phyloP scores from a whole-genome alignment of 352 stramenopile genomes.

The Globisporangium lucens region DNA sequence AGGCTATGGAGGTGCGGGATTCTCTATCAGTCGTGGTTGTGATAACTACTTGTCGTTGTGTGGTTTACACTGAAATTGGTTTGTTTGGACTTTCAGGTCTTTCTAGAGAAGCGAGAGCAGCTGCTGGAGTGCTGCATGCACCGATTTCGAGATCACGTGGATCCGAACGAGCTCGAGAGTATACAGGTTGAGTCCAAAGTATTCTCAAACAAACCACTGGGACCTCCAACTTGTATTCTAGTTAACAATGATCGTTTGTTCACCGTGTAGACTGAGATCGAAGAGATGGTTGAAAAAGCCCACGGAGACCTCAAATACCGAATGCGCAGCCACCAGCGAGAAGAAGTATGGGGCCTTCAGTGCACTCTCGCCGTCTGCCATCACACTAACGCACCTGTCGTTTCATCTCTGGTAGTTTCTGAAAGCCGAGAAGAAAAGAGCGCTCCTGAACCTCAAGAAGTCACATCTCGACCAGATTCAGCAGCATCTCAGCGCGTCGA shows the following conservation, averaged over 20 bases:
- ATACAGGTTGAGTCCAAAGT: constrained; percentile 16
- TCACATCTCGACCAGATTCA: constrained; percentile 32
- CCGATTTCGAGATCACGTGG: constrained; percentile 19
- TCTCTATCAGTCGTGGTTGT: too few relatives aligned
- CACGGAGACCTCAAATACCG: constrained; percentile 21
- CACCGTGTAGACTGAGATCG: constrained; percentile 19
- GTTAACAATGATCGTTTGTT: background rate
- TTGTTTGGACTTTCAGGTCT: constrained; percentile 12
- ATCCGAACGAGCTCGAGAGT: constrained; percentile 18
- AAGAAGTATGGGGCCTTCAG: constrained; percentile 17
- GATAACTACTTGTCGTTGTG: too few relatives aligned
- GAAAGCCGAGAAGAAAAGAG: constrained; percentile 22
- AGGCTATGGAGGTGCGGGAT: constrained; percentile 23
- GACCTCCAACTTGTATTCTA: background rate
- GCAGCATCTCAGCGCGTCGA: constrained; percentile 14
- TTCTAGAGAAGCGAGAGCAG: constrained; percentile 28
- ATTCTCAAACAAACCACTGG: background rate
- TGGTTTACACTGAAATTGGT: background rate
- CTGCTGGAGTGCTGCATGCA: constrained; percentile 28
- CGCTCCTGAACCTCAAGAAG: constrained; percentile 24
- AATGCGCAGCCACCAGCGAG: constrained; percentile 18
- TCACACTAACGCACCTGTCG: background rate
- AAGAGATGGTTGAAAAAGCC: constrained; percentile 22
- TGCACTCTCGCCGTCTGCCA: background rate
- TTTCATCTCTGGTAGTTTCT: constrained; percentile 1